Base-by-base conservation (phyloP, 2,329 filamentous ascomycete genomes). In the Gnomoniopsis sp. region DNA sequence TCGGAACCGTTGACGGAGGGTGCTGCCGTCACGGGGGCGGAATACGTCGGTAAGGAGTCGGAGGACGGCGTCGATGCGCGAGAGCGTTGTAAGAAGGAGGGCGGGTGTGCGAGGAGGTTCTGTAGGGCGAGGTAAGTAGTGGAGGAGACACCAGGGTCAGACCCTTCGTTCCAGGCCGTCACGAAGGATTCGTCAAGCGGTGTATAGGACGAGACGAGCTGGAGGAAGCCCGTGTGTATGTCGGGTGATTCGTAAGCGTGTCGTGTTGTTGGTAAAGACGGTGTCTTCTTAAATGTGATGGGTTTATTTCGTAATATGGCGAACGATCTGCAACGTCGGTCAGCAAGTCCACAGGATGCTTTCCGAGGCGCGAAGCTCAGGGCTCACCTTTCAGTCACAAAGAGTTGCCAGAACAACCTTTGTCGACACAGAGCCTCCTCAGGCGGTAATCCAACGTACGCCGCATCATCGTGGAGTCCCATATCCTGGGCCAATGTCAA, bases 141-240 rank as follows among this genome's bases (percentile, higher is more conserved):
- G 6, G 66, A 66, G 44, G 67, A 70, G 47, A 74, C 68, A 21
- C 66, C 58, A 48, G 74, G 70, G 46, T 74, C 72, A 21, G 74
- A 74, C 3, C 80, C 77, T 62, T 86, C 83, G 68, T 88, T 88
- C 85, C 86, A 88, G 0, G 85, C 75, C 12, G 80, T 78, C 15
- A 88, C 78, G 64, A 88, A 88, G 0, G 78, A 81, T 63, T 87
- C 82, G 66, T 88, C 84, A 41, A 88, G 81, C 1, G 83, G 83
- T 36, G 81, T 79, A 69, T 85, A 88, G 15, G 86, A 79, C 53
- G 82, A 78, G 48, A 87, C 81, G 12, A 88, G 75, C 62, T 84
- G 80, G 36, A 83, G 74, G 62, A 88, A 86, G 1, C 86, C 85
- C 12, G 79, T 73, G 33, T 84, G 75, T 56, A 84, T 79, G 23